A percentile compares a stretch with the other conserved stretches of the same genome.
phyloP scores from a whole-genome alignment of 2,329 filamentous ascomycete species.

The Ascochyta koolunga region DNA sequence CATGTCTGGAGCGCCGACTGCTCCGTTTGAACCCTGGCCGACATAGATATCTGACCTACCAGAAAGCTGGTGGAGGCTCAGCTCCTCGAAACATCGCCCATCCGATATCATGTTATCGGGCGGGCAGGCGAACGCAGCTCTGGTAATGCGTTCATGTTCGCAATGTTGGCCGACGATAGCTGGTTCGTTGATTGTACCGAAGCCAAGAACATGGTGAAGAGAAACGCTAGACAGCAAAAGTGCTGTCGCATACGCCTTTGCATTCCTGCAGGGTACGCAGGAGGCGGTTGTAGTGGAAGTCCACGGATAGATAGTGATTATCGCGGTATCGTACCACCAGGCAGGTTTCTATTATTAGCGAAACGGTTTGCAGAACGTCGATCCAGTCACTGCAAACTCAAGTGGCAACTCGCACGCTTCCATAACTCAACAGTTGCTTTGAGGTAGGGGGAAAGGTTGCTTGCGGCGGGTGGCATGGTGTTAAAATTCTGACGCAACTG shows the following conservation, averaged over 20 bases:
- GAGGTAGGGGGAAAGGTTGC: neutral
- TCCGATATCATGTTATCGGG: constrained; percentile 21
- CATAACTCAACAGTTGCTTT: constrained; percentile 3
- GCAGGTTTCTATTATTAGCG: constrained; percentile 2
- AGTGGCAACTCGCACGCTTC: constrained; percentile 7
- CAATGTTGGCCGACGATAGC: constrained; percentile 30
- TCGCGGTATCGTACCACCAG: constrained; percentile 1
- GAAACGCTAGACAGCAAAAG: constrained; percentile 3
- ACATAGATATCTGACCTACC: constrained; percentile 28
- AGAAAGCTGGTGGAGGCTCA: constrained; percentile 28
- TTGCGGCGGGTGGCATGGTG: neutral
- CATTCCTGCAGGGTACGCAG: constrained; percentile 9
- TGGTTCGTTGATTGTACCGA: constrained; percentile 34
- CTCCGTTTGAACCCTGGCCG: constrained; percentile 30
- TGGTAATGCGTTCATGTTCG: constrained; percentile 33
- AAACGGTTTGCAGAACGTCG: constrained; percentile 13
- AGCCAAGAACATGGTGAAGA: constrained; percentile 2
- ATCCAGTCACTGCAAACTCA: constrained; percentile 2
- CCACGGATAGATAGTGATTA: neutral
- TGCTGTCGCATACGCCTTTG: constrained; percentile 6
- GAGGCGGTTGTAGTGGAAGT: neutral
- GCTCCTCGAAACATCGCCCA: constrained; percentile 29
- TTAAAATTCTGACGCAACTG: constrained; percentile 17
- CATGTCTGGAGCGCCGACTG: constrained; percentile 34
- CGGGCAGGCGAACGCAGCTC: constrained; percentile 28